phyloP scores from a whole-genome alignment of 768 basidiomycete genomes.

The Hydnum rufescens region DNA sequence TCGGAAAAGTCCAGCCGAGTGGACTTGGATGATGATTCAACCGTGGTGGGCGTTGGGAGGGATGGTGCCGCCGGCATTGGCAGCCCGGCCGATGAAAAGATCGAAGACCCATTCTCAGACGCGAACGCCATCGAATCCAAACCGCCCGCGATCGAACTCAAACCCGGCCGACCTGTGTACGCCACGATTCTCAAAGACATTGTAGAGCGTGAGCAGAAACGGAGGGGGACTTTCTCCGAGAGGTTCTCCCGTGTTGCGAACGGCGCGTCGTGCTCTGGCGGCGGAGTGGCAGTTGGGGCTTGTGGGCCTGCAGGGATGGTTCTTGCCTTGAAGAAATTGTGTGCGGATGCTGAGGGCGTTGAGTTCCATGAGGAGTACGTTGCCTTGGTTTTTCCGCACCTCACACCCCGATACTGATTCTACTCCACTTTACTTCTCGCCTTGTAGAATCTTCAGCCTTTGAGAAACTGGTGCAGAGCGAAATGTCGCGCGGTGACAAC shows the following conservation, averaged over 20 bases:
- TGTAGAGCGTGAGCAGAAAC: neutral
- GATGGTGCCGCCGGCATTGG: neutral
- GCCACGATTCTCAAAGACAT: neutral
- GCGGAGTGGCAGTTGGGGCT: neutral
- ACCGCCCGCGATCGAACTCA: neutral
- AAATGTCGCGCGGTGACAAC: too few relatives aligned
- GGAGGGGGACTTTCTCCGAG: neutral
- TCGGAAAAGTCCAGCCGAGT: neutral
- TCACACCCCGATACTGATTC: too few relatives aligned
- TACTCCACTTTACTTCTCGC: too few relatives aligned
- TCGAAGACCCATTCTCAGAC: neutral
- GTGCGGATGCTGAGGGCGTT: neutral
- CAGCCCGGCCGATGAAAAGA: neutral
- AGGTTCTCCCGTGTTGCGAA: neutral
- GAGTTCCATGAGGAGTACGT: slow-evolving; percentile 4
- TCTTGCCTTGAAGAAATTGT: neutral
- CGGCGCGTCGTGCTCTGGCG: neutral
- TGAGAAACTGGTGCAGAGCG: too few relatives aligned
- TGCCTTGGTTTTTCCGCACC: too few relatives aligned
- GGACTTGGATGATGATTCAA: neutral
- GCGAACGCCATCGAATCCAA: neutral
- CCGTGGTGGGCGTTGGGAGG: neutral
- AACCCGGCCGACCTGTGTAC: slow-evolving; percentile 1
- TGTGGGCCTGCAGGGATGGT: slow-evolving; percentile 3
- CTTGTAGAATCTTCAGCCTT: too few relatives aligned